Conservation (phyloP, 441 rosid genomes). For the Corymbia citriodora region DNA sequence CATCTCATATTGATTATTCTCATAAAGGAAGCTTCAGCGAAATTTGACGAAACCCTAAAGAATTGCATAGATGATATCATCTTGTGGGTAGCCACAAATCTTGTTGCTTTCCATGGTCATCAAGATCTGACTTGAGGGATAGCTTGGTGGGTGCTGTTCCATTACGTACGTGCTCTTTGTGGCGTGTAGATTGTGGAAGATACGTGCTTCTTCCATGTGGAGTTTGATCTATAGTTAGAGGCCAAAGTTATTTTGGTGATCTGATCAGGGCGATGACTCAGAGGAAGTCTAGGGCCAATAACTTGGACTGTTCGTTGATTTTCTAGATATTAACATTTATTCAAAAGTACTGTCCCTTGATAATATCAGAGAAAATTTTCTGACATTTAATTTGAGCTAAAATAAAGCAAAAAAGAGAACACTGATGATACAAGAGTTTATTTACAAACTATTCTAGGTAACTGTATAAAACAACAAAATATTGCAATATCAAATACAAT, state of each 20-base stretch:
- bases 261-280: background rate
- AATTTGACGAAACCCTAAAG: background rate
- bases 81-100: background rate
- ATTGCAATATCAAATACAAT: too few species aligned
- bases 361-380: too few species aligned
- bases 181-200: background rate
- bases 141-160: background rate
- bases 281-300: background rate
- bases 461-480: too few species aligned
- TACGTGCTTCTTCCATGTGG: background rate
- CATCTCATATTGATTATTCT: background rate
- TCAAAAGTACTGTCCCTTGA: too few species aligned
- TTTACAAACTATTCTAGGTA: too few species aligned
- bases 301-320: too few species aligned
- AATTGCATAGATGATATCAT: background rate
- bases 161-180: background rate
- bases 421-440: too few species aligned
- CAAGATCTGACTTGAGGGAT: background rate
- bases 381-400: too few species aligned
- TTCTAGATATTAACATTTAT: too few species aligned
- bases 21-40: background rate
- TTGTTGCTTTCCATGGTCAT: background rate
- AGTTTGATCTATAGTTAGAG: background rate
- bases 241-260: background rate
- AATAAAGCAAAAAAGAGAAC: too few species aligned